Evolutionary conservation across 2,329 filamentous ascomycete genomes (phyloP).

Genomic region (Pestalotiopsis sp.): DNA sequence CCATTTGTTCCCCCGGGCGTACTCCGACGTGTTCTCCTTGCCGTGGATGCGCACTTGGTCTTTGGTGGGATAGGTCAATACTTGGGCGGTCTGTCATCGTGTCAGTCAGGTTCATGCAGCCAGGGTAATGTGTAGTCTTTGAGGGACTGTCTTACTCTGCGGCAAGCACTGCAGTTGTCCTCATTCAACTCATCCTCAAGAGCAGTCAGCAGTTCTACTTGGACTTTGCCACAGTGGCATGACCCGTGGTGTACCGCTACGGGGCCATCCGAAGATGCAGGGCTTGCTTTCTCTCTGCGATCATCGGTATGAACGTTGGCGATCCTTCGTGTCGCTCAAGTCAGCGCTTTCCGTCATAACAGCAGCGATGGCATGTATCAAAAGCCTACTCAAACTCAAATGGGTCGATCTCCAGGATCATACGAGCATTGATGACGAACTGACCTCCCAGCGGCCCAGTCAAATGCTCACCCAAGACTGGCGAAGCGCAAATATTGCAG

Average conservation of each 20-base stretch:
- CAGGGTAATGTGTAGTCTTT: background rate
- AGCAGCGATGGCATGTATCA: background rate
- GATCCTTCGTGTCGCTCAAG: background rate
- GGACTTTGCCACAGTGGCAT: background rate
- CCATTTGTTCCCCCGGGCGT: conserved; percentile 21
- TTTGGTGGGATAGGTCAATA: conserved; percentile 29
- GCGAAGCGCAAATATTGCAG: background rate
- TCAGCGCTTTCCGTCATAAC: background rate
- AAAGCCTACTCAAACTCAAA: background rate
- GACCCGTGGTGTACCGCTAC: background rate
- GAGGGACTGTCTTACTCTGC: background rate
- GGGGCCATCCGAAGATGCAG: background rate
- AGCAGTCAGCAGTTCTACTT: background rate
- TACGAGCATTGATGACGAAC: background rate
- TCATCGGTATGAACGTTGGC: background rate
- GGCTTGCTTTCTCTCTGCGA: background rate
- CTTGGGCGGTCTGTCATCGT: conserved; percentile 24
- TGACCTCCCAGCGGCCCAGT: background rate
- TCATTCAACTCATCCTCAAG: background rate
- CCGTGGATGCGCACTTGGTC: conserved; percentile 28
- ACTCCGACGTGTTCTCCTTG: conserved; percentile 26
- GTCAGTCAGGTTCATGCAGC: background rate
- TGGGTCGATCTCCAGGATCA: background rate
- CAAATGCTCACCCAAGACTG: background rate
- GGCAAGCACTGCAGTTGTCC: background rate